Percentiles rank a stretch among this genome's conserved stretches.
These are phyloP conservation scores for Podosphaera xanthii DNA, from an alignment of 2,329 filamentous ascomycete genomes.

Conservation along the genomic window DNA sequence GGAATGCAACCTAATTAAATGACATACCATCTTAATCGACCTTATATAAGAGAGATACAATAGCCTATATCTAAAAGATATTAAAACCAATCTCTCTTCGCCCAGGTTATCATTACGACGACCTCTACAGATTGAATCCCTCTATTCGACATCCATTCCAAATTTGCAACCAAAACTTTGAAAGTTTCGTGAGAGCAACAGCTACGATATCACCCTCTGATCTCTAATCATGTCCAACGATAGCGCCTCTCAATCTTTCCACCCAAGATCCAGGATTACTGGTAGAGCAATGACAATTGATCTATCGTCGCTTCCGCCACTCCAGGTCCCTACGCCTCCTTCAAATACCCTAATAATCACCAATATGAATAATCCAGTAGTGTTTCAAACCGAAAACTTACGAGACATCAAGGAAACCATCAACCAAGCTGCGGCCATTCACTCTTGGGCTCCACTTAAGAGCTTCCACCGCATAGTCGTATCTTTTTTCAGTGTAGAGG, in stretches of 20 bases:
- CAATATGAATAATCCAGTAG: conserved; percentile 48
- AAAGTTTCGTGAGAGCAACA: background rate
- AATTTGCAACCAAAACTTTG: conserved; percentile 2
- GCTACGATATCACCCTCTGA: too few species aligned
- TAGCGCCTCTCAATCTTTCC: conserved; percentile 10
- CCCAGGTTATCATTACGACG: background rate
- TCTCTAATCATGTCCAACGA: conserved; percentile 5
- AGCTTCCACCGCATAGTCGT: conserved; percentile 65
- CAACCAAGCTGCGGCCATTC: conserved; percentile 43
- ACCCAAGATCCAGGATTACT: conserved; percentile 10
- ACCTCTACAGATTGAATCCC: background rate
- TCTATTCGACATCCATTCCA: background rate
- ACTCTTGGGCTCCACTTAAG: conserved; percentile 60
- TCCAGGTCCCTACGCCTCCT: conserved; percentile 47
- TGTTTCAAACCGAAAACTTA: conserved; percentile 54
- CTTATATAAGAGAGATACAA: too few species aligned
- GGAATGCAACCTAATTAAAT: background rate
- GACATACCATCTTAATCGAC: background rate
- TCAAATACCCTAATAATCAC: conserved; percentile 73
- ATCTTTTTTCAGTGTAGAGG: conserved; percentile 48
- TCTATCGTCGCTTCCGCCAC: conserved; percentile 46
- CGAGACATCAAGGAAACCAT: conserved; percentile 52
- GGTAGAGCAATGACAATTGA: conserved; percentile 39
- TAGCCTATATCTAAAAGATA: too few species aligned
- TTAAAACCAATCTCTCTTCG: too few species aligned